Percentiles rank a stretch among this genome's conserved stretches.
Evolutionary conservation across 2,329 filamentous ascomycete genomes (phyloP).

Genomic region (Cladophialophora chaetospira): DNA sequence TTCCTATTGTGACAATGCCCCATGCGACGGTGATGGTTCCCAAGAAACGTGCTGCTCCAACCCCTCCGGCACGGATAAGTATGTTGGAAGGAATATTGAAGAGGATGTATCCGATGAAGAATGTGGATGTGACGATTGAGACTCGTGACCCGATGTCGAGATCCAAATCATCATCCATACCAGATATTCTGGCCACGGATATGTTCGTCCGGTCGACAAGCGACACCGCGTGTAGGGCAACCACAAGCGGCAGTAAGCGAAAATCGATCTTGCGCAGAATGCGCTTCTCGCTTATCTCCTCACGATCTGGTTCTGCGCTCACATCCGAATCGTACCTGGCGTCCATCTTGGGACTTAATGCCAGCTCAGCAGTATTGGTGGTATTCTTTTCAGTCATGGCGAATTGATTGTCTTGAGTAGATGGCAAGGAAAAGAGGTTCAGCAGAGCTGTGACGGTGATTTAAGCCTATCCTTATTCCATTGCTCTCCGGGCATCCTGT

Average conservation of each 20-base stretch:
- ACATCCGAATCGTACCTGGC: no score
- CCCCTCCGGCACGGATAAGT: background rate
- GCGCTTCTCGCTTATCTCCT: no score
- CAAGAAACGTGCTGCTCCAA: slow-evolving; percentile 11
- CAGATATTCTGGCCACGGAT: slow-evolving; percentile 55
- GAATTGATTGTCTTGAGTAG: no score
- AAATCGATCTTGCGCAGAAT: slow-evolving; percentile 48
- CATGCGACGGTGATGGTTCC: slow-evolving; percentile 39
- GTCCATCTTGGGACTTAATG: no score
- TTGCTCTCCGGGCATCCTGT: no score
- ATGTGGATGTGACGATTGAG: slow-evolving; percentile 8
- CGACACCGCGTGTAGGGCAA: slow-evolving; percentile 46
- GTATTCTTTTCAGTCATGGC: no score
- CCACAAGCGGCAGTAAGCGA: slow-evolving; percentile 46
- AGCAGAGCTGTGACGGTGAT: no score
- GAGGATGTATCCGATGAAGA: slow-evolving; percentile 23
- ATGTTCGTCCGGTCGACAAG: slow-evolving; percentile 52
- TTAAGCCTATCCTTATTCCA: no score
- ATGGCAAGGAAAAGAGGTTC: no score
- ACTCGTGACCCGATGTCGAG: background rate
- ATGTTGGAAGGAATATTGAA: slow-evolving; percentile 43
- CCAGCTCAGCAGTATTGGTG: no score
- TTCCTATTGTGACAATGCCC: slow-evolving; percentile 44
- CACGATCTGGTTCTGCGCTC: no score
- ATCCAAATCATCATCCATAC: slow-evolving; percentile 50